A percentile compares a stretch with the other conserved stretches of the same genome.
Evolutionary conservation across 345 rosid species (phyloP).

Genomic region (Salix dunnii): DNA sequence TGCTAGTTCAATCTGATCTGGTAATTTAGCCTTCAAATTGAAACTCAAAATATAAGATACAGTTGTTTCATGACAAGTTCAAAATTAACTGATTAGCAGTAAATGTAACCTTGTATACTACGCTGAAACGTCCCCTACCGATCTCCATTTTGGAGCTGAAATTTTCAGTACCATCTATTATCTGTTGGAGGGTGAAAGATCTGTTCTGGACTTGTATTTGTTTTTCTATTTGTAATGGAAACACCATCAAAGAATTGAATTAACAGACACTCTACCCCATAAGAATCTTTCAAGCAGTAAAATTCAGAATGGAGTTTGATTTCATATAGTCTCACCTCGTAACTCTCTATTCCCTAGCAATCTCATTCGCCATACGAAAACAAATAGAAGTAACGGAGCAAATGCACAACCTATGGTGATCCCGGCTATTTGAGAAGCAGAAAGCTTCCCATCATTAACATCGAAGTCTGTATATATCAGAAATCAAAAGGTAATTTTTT

Average conservation of each 20-base stretch:
- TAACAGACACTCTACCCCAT: too few species aligned
- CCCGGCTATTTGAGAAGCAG: not conserved
- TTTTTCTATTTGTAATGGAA: not conserved
- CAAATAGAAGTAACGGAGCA: conserved; percentile 4
- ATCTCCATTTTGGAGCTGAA: conserved; percentile 11
- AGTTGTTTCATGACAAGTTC: not conserved
- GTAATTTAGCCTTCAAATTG: not conserved
- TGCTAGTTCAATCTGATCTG: not conserved
- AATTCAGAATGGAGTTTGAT: not conserved
- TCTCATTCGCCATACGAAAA: conserved; percentile 16
- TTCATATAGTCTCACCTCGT: not conserved
- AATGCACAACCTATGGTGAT: not conserved
- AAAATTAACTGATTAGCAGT: not conserved
- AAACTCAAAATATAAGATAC: not conserved
- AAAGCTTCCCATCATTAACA: not conserved
- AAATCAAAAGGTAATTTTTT: not conserved
- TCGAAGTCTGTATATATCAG: not conserved
- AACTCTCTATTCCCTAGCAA: conserved; percentile 17
- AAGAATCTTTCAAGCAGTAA: too few species aligned
- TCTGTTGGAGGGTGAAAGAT: not conserved
- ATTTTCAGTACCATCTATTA: conserved; percentile 20
- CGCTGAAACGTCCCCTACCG: not conserved
- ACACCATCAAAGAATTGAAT: too few species aligned
- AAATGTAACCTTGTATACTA: conserved; percentile 3
- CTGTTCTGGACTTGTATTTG: not conserved